Evolutionary conservation across 768 basidiomycete species (phyloP).

Genomic region (Leccinum olivaceopallidum): DNA sequence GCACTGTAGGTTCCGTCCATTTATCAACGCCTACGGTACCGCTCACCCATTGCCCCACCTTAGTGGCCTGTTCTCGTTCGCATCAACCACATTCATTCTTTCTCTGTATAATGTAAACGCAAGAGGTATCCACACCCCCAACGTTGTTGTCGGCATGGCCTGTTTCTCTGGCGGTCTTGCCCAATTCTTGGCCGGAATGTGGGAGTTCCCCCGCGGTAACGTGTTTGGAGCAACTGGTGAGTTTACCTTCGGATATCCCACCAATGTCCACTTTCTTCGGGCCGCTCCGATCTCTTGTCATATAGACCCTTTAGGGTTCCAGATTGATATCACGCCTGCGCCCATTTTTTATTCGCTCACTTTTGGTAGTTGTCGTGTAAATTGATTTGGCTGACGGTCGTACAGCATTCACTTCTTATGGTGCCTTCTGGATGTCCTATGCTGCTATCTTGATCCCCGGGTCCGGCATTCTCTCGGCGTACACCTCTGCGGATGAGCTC

Average conservation of each 20-base stretch:
- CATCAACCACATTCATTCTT: constrained; percentile 78
- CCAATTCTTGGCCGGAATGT: constrained; percentile 89
- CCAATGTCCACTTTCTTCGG: neutral
- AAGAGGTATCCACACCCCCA: constrained; percentile 55
- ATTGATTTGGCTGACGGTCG: constrained; percentile 1
- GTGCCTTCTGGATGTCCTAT: constrained; percentile 88
- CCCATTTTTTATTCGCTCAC: neutral
- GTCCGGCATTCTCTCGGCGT: constrained; percentile 61
- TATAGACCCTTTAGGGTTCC: neutral
- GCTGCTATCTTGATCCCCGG: constrained; percentile 71
- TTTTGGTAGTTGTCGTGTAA: neutral
- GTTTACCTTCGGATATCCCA: constrained; percentile 20
- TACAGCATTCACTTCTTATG: constrained; percentile 77
- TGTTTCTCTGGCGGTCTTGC: constrained; percentile 81
- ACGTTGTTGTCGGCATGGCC: constrained; percentile 85
- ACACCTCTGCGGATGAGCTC: constrained; percentile 40
- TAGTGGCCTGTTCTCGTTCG: constrained; percentile 82
- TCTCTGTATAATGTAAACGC: constrained; percentile 70
- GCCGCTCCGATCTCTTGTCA: neutral
- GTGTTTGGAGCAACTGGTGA: constrained; percentile 71
- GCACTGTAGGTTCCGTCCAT: constrained; percentile 29
- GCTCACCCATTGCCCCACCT: neutral
- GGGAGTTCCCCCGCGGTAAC: constrained; percentile 76
- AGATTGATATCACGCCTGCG: neutral
- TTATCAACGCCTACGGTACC: no score